Evolutionary conservation across 2,329 filamentous ascomycete species (phyloP).

Genomic region (Polytolypa hystricis): DNA sequence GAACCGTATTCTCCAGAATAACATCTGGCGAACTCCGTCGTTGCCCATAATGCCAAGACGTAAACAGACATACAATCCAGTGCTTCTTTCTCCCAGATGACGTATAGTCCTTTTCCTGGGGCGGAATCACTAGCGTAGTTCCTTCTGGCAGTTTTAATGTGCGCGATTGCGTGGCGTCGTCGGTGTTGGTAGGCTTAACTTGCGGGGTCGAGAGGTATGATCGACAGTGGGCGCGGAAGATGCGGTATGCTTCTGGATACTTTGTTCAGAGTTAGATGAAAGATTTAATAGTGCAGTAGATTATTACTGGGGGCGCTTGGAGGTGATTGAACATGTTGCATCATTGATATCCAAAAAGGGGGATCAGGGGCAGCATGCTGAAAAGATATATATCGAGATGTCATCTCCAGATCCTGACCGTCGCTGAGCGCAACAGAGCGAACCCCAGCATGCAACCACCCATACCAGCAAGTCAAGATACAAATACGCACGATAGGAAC

Average conservation of each 20-base stretch:
- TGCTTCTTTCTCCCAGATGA: constrained; percentile 24
- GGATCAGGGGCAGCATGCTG: too few relatives aligned
- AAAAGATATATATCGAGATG: too few relatives aligned
- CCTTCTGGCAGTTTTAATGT: constrained; percentile 27
- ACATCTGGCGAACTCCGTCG: constrained; percentile 24
- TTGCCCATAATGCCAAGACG: constrained; percentile 39
- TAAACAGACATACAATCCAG: constrained; percentile 51
- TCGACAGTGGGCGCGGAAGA: constrained; percentile 41
- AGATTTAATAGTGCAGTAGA: too few relatives aligned
- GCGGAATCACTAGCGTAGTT: constrained; percentile 44
- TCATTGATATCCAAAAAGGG: too few relatives aligned
- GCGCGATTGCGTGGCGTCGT: constrained; percentile 6
- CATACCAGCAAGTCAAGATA: too few relatives aligned
- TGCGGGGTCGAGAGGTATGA: constrained; percentile 11
- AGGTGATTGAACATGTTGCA: too few relatives aligned
- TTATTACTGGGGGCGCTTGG: too few relatives aligned
- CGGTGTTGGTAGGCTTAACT: constrained; percentile 3
- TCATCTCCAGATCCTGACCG: too few relatives aligned
- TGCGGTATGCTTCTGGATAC: constrained; percentile 42
- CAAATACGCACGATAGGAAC: too few relatives aligned
- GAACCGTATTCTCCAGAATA: constrained; percentile 40
- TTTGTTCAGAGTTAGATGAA: too few relatives aligned
- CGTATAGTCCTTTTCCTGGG: constrained; percentile 27
- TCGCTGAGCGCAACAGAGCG: too few relatives aligned
- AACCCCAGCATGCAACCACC: too few relatives aligned